Base-by-base conservation (phyloP, 352 stramenopile genomes). In the Globisporangium lucens region DNA sequence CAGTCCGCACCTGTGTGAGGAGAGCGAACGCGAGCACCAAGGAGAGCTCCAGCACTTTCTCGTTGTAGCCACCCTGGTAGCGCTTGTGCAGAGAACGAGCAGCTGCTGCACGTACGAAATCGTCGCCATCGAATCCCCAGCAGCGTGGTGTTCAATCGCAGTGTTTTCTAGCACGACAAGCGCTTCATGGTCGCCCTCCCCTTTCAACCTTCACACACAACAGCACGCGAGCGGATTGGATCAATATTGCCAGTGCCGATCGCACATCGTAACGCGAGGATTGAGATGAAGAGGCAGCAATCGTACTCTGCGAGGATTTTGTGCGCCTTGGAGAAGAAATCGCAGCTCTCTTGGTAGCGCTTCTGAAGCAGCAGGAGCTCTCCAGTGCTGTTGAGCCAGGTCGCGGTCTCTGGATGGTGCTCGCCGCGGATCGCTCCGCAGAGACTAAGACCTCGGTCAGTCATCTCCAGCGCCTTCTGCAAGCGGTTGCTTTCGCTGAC, bases 61-160 rank as follows among this genome's bases (percentile, higher is more conserved):
- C 73, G 56, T 91, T 90, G 71, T 74, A 79, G 8, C 75, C 83
- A 33, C 75, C 82, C 15, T 74, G 70, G 43, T 88, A 91, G 7
- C 77, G 47, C 20, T 66, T 63, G 0, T 56, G 41, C 4, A 89
- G 64, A 70, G 64, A 7, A 52, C 47, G 10, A 83, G 68, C 22
- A 85, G 66, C 24, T 65, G 52, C n/a, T 71, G 61, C 17, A 93
- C 63, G 20, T 76, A 53, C 30, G 15, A 56, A 53, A 89, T 70
- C 0, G 77, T 70, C 2, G 66, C 24, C 1, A 46, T 58, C 1
- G 72, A 38, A 1, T 72, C 61, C 0, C 59, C 60, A 3, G 53
- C 63, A 0, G 67, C 51, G 5, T 77, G 35, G 24, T 67, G 75
- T 3, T 75, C 74, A 15, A 87, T 75, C 7, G 77, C 75, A 13